Evolutionary conservation across 352 stramenopile genomes (phyloP).

Genomic region (Phytophthora pluvialis): DNA sequence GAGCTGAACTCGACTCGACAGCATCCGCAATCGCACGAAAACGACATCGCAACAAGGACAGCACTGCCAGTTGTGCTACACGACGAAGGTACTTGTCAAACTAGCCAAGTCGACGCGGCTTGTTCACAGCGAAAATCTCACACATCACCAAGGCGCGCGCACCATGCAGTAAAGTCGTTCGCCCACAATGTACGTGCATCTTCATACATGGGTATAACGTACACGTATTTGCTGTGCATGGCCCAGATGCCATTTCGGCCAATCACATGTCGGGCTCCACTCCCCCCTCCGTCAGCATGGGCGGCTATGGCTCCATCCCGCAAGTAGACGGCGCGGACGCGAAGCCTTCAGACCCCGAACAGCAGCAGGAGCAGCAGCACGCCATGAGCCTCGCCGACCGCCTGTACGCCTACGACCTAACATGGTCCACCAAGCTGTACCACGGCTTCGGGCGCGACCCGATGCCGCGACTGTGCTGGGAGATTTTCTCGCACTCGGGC

Average conservation of each 20-base stretch:
- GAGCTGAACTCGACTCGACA: slow-evolving; percentile 9
- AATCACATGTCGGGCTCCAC: slow-evolving; percentile 24
- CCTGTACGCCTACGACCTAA: slow-evolving; percentile 81
- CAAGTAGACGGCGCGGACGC: slow-evolving; percentile 29
- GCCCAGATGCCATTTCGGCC: slow-evolving; percentile 24
- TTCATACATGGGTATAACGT: slow-evolving; percentile 18
- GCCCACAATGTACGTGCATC: no score
- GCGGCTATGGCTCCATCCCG: slow-evolving; percentile 41
- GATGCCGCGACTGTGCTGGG: slow-evolving; percentile 61
- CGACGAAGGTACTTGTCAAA: not conserved
- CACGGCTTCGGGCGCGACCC: slow-evolving; percentile 63
- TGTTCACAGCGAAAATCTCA: not conserved
- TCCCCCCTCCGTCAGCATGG: slow-evolving; percentile 20
- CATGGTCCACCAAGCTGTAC: slow-evolving; percentile 71
- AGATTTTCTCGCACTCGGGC: slow-evolving; percentile 82
- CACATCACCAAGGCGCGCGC: not conserved
- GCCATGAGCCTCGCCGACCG: slow-evolving; percentile 63
- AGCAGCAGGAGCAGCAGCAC: slow-evolving; percentile 17
- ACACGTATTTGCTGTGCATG: slow-evolving; percentile 20
- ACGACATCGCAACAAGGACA: not conserved
- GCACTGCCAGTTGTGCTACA: no score
- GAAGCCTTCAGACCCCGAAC: slow-evolving; percentile 25
- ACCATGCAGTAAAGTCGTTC: slow-evolving; percentile 10
- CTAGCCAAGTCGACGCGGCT: not conserved
- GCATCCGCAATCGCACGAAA: slow-evolving; percentile 10